Conservation (phyloP, 2,329 filamentous ascomycete genomes). For the Macroventuria anomochaeta region DNA sequence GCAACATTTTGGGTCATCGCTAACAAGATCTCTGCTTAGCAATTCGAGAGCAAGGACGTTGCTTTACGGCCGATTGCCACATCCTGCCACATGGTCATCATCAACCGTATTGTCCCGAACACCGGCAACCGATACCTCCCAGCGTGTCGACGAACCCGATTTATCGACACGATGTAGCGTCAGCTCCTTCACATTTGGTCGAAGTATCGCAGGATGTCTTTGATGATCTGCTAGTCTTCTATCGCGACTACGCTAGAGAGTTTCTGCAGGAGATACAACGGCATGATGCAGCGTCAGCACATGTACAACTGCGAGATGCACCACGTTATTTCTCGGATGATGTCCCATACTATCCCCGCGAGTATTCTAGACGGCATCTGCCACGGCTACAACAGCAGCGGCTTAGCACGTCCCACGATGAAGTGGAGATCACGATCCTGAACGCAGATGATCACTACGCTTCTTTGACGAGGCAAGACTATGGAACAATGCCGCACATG, state of each 20-base stretch:
- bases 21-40: too few relatives aligned
- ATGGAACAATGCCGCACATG: not conserved
- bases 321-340: too few relatives aligned
- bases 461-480: not conserved
- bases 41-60: not conserved
- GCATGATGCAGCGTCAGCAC: too few relatives aligned
- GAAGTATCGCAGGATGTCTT: not conserved
- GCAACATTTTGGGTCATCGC: too few relatives aligned
- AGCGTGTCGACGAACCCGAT: not conserved
- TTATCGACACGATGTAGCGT: not conserved
- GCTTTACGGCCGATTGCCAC: slow-evolving; percentile 6
- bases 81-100: not conserved
- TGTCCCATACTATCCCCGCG: too few relatives aligned
- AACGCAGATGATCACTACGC: not conserved
- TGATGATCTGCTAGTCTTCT: not conserved
- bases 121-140: not conserved
- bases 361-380: too few relatives aligned
- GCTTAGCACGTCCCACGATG: not conserved
- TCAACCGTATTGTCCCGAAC: not conserved
- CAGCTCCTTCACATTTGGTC: not conserved
- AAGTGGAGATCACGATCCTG: not conserved
- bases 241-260: not conserved
- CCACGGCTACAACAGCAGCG: not conserved
- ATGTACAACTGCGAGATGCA: too few relatives aligned
- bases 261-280: not conserved